Evolutionary conservation across 768 basidiomycete species (phyloP).

Genomic region (Panellus pusillus): DNA sequence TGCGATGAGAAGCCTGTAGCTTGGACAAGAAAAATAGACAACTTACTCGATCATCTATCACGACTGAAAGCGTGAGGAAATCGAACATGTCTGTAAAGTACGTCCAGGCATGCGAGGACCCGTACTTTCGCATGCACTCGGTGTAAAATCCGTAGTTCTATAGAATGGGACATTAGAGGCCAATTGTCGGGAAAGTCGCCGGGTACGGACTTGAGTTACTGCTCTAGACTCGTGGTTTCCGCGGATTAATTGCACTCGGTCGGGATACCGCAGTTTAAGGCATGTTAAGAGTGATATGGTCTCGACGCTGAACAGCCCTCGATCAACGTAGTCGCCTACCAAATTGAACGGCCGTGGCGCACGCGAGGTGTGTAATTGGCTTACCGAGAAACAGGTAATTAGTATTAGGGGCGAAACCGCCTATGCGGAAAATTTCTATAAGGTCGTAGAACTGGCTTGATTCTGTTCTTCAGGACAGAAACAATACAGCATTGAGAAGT

Average conservation of each 20-base stretch:
- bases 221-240: constrained; percentile 98
- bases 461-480: constrained; percentile 31
- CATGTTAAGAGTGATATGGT: constrained; percentile 97
- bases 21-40: too few relatives aligned
- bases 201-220: constrained; percentile 84
- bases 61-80: constrained; percentile 94
- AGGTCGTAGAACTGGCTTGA: constrained; percentile 98
- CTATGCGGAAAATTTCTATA: constrained; percentile 98
- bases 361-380: constrained; percentile 27
- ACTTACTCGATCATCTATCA: constrained; percentile 93
- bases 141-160: constrained; percentile 99
- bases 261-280: constrained; percentile 94
- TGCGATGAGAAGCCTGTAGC: too few relatives aligned
- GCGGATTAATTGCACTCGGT: constrained; percentile 93
- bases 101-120: constrained; percentile 94
- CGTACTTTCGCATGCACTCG: constrained; percentile 97
- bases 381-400: constrained; percentile 97
- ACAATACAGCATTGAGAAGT: constrained; percentile 12
- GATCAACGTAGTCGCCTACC: constrained; percentile 96
- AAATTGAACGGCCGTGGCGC: constrained; percentile 17
- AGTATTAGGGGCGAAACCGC: constrained; percentile 93
- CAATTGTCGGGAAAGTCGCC: constrained; percentile 22
- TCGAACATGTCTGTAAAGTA: constrained; percentile 99
- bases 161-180: constrained; percentile 27
- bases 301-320: constrained; percentile 96